Evolutionary conservation across 208 protist species (phyloP).

Genomic region (Wallacemonas rigidus): DNA sequence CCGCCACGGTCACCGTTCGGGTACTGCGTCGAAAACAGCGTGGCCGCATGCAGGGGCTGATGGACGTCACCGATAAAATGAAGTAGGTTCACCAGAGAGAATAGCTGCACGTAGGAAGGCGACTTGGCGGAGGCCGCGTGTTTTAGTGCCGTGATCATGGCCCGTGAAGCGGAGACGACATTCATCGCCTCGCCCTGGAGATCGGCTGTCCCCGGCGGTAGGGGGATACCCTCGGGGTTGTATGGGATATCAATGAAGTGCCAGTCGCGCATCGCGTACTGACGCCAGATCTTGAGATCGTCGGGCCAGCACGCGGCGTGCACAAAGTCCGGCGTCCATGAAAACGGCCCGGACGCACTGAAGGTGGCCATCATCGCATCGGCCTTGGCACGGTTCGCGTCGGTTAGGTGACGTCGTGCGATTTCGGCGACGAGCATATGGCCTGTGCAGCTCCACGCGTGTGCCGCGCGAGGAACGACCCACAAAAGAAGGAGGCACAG

Average conservation of each 20-base stretch:
- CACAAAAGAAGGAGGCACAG: not conserved
- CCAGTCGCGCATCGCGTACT: slow-evolving; percentile 67
- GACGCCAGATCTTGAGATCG: slow-evolving; percentile 66
- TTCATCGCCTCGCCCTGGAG: slow-evolving; percentile 20
- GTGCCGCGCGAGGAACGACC: not conserved
- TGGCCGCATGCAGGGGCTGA: slow-evolving; percentile 76
- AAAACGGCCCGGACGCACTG: slow-evolving; percentile 61
- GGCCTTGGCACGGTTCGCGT: slow-evolving; percentile 33
- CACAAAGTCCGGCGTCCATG: slow-evolving; percentile 55
- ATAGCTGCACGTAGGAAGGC: slow-evolving; percentile 56
- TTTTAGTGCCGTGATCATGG: slow-evolving; percentile 32
- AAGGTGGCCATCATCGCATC: slow-evolving; percentile 36
- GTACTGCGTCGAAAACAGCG: slow-evolving; percentile 39
- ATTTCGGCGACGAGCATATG: slow-evolving; percentile 91
- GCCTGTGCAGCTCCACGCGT: slow-evolving; percentile 68
- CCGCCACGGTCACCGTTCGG: slow-evolving; percentile 77
- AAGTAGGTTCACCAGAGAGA: slow-evolving; percentile 72
- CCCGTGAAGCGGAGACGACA: slow-evolving; percentile 28
- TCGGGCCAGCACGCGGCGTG: slow-evolving; percentile 84
- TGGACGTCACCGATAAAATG: slow-evolving; percentile 89
- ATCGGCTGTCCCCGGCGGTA: slow-evolving; percentile 19
- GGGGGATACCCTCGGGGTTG: slow-evolving; percentile 47
- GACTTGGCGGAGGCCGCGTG: slow-evolving; percentile 4
- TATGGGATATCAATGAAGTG: slow-evolving; percentile 78
- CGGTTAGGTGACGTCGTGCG: slow-evolving; percentile 50